Percentiles rank a stretch among this genome's conserved stretches.
These are phyloP conservation scores for Teunomyces pallodes DNA, from an alignment of 805 yeast genomes.

Conservation along the genomic window DNA sequence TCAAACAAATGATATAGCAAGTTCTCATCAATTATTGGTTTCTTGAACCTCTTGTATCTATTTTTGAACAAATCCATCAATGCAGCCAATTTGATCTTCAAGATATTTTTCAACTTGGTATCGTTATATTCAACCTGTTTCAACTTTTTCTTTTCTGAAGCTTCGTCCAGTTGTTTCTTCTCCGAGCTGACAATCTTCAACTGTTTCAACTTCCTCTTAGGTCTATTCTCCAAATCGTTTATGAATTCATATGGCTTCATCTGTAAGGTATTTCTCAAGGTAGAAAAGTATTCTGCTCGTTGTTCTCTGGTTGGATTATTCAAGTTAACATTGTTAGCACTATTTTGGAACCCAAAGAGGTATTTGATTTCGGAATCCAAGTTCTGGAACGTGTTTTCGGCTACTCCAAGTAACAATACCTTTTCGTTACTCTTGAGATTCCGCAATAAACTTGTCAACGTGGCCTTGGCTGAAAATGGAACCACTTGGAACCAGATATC, in stretches of 20 bases:
- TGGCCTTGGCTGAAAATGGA: slow-evolving; percentile 66
- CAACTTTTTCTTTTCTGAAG: slow-evolving; percentile 40
- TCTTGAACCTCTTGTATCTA: slow-evolving; percentile 84
- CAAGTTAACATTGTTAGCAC: slow-evolving; percentile 46
- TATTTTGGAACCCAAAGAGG: slow-evolving; percentile 55
- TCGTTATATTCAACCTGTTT: slow-evolving; percentile 62
- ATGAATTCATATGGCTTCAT: slow-evolving; percentile 70
- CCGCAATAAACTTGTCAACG: slow-evolving; percentile 67
- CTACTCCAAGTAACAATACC: slow-evolving; percentile 69
- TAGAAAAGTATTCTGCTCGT: slow-evolving; percentile 54
- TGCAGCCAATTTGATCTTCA: slow-evolving; percentile 82
- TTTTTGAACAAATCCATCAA: slow-evolving; percentile 86
- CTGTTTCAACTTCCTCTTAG: slow-evolving; percentile 45
- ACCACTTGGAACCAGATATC: slow-evolving; percentile 73
- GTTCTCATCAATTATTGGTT: slow-evolving; percentile 83
- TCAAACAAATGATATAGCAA: slow-evolving; percentile 76
- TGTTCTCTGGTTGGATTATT: slow-evolving; percentile 44
- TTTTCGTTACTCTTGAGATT: slow-evolving; percentile 69
- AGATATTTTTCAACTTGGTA: slow-evolving; percentile 75
- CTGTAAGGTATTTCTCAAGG: slow-evolving; percentile 50
- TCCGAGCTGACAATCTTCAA: slow-evolving; percentile 38
- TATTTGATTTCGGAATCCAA: slow-evolving; percentile 47
- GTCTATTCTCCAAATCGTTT: slow-evolving; percentile 60
- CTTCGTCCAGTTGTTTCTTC: slow-evolving; percentile 16
- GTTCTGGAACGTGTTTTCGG: slow-evolving; percentile 47